Base-by-base conservation (phyloP, 805 yeast species). In the Myxozyma vanderwaltii region DNA sequence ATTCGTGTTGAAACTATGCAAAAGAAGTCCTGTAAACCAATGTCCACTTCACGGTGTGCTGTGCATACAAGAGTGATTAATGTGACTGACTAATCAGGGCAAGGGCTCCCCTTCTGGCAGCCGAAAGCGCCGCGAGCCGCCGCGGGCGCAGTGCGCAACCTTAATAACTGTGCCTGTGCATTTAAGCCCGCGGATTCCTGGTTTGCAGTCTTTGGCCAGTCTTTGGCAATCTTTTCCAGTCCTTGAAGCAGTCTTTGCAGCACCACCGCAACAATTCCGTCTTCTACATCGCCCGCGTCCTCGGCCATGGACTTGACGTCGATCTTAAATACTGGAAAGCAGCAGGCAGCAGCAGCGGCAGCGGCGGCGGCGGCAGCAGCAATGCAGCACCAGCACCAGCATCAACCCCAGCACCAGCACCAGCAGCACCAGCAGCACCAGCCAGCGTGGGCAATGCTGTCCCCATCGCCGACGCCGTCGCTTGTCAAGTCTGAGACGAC, bases 391-490 rank as follows among this genome's bases (percentile, higher is more conserved):
- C 41, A 38, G 26, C 53, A 38, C 21, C 60, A 55, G 48, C 59
- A 49, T 40, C 63, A 54, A 31, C n/a, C n/a, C n/a, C n/a, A n/a
- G n/a, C 58, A 54, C 36, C 59, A 52, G 31, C 53, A 45, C 50
- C 57, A 47, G 29, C 58, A 44, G 4, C 58, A 41, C 38, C 54
- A 46, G 19, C 55, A 19, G 13, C 51, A 27, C 19, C 15, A 53
- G 6, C 48, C 57, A 12, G n/a, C 58, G 31, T 55, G 63, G 65
- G 13, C 56, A 19, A 41, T 58, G 33, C 56, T 60, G 63, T 57
- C 64, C 56, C 62, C 61, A 19, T 62, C 65, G 15, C 65, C 65
- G 29, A 62, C 65, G 13, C 65, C 65, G 17, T 48, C 56, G 17
- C 56, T 62, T 36, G 61, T 57, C 41, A 54, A 53, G 55, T 59